Conservation (phyloP, 805 yeast species). For the Brettanomyces sp. region DNA sequence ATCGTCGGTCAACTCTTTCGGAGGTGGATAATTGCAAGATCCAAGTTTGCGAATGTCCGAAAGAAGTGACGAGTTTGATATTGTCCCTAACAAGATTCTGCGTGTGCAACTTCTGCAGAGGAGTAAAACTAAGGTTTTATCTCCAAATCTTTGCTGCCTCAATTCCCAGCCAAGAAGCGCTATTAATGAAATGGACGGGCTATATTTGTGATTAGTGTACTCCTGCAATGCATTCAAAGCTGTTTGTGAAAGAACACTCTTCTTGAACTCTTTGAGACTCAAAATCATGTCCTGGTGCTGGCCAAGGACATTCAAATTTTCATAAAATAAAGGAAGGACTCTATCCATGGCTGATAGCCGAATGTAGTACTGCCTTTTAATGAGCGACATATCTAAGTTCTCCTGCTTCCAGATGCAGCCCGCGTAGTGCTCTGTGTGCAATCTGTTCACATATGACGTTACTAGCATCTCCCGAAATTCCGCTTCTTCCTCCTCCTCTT, state of each 20-base stretch:
- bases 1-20: slow-evolving; percentile 6
- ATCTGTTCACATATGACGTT: slow-evolving; percentile 16
- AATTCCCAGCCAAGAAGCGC: slow-evolving; percentile 30
- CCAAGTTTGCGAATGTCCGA: slow-evolving; percentile 11
- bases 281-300: slow-evolving; percentile 7
- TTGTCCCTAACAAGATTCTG: slow-evolving; percentile 21
- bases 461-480: slow-evolving; percentile 17
- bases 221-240: slow-evolving; percentile 5
- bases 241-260: slow-evolving; percentile 4
- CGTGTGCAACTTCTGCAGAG: slow-evolving; percentile 27
- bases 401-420: slow-evolving; percentile 18
- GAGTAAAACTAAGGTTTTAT: slow-evolving; percentile 19
- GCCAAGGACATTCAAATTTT: slow-evolving; percentile 9
- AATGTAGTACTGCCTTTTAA: slow-evolving; percentile 18
- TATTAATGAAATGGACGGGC: slow-evolving; percentile 9
- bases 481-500: slow-evolving; percentile 15
- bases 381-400: slow-evolving; percentile 8
- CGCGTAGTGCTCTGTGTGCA: slow-evolving; percentile 20
- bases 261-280: slow-evolving; percentile 9
- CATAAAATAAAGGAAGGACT: slow-evolving; percentile 12
- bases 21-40: slow-evolving; percentile 21
- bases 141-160: slow-evolving; percentile 18
- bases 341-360: slow-evolving; percentile 19
- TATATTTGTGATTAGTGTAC: slow-evolving; percentile 7
- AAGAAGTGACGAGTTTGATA: background rate